Base-by-base conservation (phyloP, 2,329 filamentous ascomycete genomes). In the Scortechinia acanthostroma region DNA sequence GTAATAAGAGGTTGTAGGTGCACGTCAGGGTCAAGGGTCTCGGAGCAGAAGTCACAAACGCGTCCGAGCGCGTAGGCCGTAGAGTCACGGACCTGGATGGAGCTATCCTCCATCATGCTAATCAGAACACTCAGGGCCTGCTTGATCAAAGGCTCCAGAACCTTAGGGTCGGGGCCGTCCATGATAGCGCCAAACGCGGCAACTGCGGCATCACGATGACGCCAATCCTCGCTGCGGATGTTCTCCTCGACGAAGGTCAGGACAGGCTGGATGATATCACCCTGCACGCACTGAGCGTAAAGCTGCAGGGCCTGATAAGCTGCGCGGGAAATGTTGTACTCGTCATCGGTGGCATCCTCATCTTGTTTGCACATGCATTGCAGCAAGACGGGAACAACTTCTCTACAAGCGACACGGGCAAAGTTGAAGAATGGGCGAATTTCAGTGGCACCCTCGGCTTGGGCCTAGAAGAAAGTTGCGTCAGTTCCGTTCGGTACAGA, bases 131-230 rank as follows among this genome's bases (percentile, higher is more conserved):
- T 86, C 43, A 98, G 77, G 49, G 91, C 93, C 63, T 96, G 91
- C 72, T 95, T 95, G 58, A 98, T 88, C 46, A 98, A 86, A 46
- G 91, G 91, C 57, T 95, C 89, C 44, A 98, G 73, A 43, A 91
- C 81, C 69, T 88, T 88, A 65, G 95, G 88, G 48, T 97, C 93
- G 1, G 93, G 93, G 21, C 93, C 93, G 61, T 98, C 93, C 91
- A 98, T 96, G 56, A 98, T 97, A 53, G 91, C 93, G 51, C 93
- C 93, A 55, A 98, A 97, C 16, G 93, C 91, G 48, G 93, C 95
- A 22, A 98, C 93, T 43, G 93, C 91, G 45, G 93, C 93, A 69
- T 98, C 93, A 55, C 93, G 83, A 63, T 83, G 80, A 63, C 94
- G 91, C 93, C 93, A 98, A 65, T 97, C 89, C 46, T 95, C 89